Percentiles rank a stretch among this genome's conserved stretches.
phyloP scores from a whole-genome alignment of 225 moss, liverwort and hornwort species.

The Thuidium tamariscinum region DNA sequence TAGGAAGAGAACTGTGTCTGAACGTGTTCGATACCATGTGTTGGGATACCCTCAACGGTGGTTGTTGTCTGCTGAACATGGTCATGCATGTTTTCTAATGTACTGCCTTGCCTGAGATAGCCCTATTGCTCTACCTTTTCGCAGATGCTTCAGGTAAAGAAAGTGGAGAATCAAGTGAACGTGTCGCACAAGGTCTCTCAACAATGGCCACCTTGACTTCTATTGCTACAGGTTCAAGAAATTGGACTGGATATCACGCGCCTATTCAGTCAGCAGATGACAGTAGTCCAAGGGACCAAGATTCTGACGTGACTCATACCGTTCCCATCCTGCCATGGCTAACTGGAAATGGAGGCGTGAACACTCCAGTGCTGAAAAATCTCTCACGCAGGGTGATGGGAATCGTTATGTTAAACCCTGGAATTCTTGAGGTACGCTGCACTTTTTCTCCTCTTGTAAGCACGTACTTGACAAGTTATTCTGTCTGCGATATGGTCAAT shows the following conservation, averaged over 20 bases:
- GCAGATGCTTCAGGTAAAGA: conserved; percentile 10
- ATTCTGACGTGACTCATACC: conserved; percentile 17
- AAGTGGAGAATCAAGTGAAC: conserved; percentile 7
- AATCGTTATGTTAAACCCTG: conserved; percentile 71
- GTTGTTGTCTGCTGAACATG: neutral
- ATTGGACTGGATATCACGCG: conserved; percentile 21
- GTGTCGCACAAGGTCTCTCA: neutral
- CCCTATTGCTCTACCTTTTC: neutral
- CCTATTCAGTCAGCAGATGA: conserved; percentile 5
- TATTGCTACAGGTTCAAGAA: conserved; percentile 22
- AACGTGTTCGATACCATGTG: neutral
- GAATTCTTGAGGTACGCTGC: conserved; percentile 67
- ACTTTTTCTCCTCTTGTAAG: neutral
- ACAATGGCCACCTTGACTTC: conserved; percentile 35
- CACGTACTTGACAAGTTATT: neutral
- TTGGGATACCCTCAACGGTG: neutral
- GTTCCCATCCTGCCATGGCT: conserved; percentile 83
- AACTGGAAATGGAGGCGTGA: conserved; percentile 46
- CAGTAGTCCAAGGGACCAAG: conserved; percentile 8
- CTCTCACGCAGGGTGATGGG: conserved; percentile 85
- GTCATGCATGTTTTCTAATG: neutral
- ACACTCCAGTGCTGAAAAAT: conserved; percentile 48
- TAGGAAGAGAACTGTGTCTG: neutral
- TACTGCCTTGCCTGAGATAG: neutral
- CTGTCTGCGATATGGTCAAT: neutral